Evolutionary conservation across 495 filamentous ascomycete species (phyloP), one percentile per base, ranked within the genome.

Genomic region (Bryoglossum gracile): DNA sequence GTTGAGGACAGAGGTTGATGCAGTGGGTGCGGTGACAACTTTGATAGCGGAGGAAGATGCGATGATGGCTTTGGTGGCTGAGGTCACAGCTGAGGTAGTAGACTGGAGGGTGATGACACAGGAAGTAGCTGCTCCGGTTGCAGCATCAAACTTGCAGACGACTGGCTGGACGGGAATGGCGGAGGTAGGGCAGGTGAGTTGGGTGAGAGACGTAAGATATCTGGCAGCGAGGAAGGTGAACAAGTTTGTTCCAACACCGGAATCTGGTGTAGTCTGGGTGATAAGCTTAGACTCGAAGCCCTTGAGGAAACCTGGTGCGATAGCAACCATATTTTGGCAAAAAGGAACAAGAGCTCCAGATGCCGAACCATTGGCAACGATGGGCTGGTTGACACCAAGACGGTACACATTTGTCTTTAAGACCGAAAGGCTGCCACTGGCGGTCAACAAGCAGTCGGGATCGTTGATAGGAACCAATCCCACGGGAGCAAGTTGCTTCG

Each of bases 161-260:
- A 41, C 1, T 22, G 23, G 38, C 38, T 41, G 38, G 38, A 41
- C 22, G 25, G 26, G 26, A 30, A 30, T 30, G 34, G 32, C 44
- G n/a, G 44, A 9, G 18, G 44, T n/a, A 25, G 3, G 44, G 21
- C 44, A 46, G 9, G 44, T 46, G 11, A 46, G 32, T 37, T 46
- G 44, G 1, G 32, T 46, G 17, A 46, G 22, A 14, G 44, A 46
- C 32, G 17, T 35, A 8, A 46, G 43, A 24, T 46, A 46, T 14
- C 44, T 1, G 8, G 22, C 32, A 18, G 30, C 35, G 21, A 46
- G 4, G 30, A 46, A 46, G 1, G 44, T 46, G 32, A 46, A 46
- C 2, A 46, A 32, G 25, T 37, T 46, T 19, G 35, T 37, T n/a
- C 44, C 44, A 25, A 46, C 30, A 36, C 2, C n/a, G n/a, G 44